A percentile compares a stretch with the other conserved stretches of the same genome.
Evolutionary conservation across 2,329 filamentous ascomycete genomes (phyloP).

Genomic region (Aspergillus sojae): DNA sequence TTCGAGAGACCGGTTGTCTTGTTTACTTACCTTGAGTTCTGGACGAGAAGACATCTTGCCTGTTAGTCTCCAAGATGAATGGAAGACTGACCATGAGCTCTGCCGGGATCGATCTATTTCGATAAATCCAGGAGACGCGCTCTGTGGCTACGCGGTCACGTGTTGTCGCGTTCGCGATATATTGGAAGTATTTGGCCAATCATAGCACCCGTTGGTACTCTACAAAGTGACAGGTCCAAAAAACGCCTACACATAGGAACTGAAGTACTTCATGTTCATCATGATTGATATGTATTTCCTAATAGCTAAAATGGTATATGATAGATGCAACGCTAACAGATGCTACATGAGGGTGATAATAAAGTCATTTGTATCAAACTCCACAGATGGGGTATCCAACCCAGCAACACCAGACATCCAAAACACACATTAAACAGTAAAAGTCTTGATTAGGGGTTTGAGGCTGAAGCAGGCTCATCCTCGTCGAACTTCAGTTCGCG

Average conservation of each 20-base stretch:
- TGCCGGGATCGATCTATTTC: slow-evolving; percentile 2
- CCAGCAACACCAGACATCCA: slow-evolving; percentile 10
- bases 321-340: slow-evolving; percentile 25
- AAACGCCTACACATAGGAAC: background rate
- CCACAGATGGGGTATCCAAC: slow-evolving; percentile 25
- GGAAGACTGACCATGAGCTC: slow-evolving; percentile 13
- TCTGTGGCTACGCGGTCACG: slow-evolving; percentile 32
- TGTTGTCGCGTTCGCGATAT: slow-evolving; percentile 37
- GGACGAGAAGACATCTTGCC: slow-evolving; percentile 69
- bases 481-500: slow-evolving; percentile 30
- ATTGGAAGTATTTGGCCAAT: slow-evolving; percentile 22
- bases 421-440: slow-evolving; percentile 11
- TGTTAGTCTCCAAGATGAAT: slow-evolving; percentile 18
- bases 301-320: slow-evolving; percentile 1
- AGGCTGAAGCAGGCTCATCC: slow-evolving; percentile 24
- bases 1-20: background rate
- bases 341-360: slow-evolving; percentile 21
- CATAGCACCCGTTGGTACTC: background rate
- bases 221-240: background rate
- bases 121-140: slow-evolving; percentile 23
- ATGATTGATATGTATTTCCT: background rate
- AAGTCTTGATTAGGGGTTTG: slow-evolving; percentile 11
- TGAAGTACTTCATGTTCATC: background rate
- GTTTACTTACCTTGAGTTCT: slow-evolving; percentile 64
- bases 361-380: slow-evolving; percentile 29